Base-by-base conservation (phyloP, 257 asterid species). In the Coffea canephora region DNA sequence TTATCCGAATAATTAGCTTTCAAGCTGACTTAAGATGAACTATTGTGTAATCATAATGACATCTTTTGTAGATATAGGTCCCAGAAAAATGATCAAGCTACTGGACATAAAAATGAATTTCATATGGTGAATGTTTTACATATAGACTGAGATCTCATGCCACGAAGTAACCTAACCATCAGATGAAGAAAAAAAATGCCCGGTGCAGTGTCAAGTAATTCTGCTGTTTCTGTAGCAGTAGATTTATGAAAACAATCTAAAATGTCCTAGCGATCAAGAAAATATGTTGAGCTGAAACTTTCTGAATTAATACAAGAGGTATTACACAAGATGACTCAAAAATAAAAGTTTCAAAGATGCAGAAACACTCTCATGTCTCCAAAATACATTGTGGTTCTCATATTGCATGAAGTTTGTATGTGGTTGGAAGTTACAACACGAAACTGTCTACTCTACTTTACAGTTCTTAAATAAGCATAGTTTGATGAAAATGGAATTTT, bases 351-450 rank as follows among this genome's bases (percentile, higher is more conserved):
- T 34, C 4, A 31, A 75, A 70, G 54, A 57, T 64, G 34, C 39
- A 76, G 8, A 73, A 43, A 69, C 52, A 52, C 23, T 39, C 7
- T 10, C 23, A 1, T 59, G 74, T 64, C 76, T 54, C 64, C 72
- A 90, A 75, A 81, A 71, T 85, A 76, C 81, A 86, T 79, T 81
- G 83, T 62, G 79, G 77, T 86, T 80, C 90, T 88, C 87, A 72
- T 80, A 76, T 77, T 78, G 81, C 78, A 82, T 69, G 34, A 79
- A 85, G 74, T 86, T 78, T 84, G 83, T 87, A 79, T 82, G 83
- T 75, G 78, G 78, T 74, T 79, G 87, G 86, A 83, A 85, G 80
- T 84, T 78, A 84, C 81, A 89, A 78, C 16, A 23, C 39, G 74
- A 77, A 66, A 71, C 77, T 81, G 80, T 84, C 84, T 85, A 74